These are phyloP conservation scores for Priceomyces medius DNA, from an alignment of 805 yeast genomes.

Conservation along the genomic window DNA sequence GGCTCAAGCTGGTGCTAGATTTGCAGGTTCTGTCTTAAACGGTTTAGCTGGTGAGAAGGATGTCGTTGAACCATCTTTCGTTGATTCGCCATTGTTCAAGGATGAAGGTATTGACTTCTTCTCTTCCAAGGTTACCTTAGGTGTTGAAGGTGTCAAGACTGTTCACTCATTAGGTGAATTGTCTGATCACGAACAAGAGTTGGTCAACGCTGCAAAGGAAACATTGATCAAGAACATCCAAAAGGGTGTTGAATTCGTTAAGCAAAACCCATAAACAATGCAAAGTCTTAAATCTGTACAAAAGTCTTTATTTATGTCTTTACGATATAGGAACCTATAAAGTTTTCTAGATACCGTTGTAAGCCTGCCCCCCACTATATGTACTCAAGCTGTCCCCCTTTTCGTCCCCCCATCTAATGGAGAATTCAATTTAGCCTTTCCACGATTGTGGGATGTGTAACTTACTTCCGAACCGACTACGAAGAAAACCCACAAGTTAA, in stretches of 20 bases:
- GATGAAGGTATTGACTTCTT: conserved; percentile 94
- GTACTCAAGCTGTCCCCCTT: too few relatives aligned
- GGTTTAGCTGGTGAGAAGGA: conserved; percentile 65
- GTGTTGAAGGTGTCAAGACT: conserved; percentile 83
- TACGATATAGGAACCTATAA: neutral
- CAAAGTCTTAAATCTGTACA: too few relatives aligned
- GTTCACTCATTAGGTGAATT: conserved; percentile 76
- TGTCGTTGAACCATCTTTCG: conserved; percentile 66
- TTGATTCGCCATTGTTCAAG: conserved; percentile 80
- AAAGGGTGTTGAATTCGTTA: conserved; percentile 89
- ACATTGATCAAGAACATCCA: conserved; percentile 87
- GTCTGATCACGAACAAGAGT: conserved; percentile 76
- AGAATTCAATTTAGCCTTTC: too few relatives aligned
- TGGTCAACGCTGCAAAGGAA: conserved; percentile 80
- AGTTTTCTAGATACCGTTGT: too few relatives aligned
- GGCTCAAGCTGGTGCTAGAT: conserved; percentile 89
- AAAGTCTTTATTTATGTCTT: conserved; percentile 1
- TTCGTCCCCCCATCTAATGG: too few relatives aligned
- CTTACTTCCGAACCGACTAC: too few relatives aligned
- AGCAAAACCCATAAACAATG: conserved; percentile 65
- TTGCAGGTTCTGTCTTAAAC: conserved; percentile 62
- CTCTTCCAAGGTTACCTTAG: conserved; percentile 91
- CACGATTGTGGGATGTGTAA: too few relatives aligned
- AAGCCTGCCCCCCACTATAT: too few relatives aligned
- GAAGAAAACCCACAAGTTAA: too few relatives aligned